phyloP scores from a whole-genome alignment of 306 rosid species.

The Gillenia trifoliata region DNA sequence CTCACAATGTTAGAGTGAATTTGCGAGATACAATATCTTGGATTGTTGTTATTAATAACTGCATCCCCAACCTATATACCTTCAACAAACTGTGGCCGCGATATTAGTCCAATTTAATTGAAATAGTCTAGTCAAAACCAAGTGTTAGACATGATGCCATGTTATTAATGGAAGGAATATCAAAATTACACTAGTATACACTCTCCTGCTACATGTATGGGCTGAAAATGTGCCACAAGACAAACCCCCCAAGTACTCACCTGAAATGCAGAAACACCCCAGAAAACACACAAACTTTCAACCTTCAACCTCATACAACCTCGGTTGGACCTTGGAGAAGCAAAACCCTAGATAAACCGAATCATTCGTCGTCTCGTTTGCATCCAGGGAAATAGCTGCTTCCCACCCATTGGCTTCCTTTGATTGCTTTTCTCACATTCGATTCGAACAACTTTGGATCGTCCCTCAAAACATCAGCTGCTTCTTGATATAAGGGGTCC shows the following conservation, averaged over 20 bases:
- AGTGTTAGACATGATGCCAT: background rate
- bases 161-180: background rate
- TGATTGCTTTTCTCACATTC: slow-evolving; percentile 36
- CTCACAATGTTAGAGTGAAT: too few relatives aligned
- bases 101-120: background rate
- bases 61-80: too few relatives aligned
- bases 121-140: background rate
- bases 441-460: slow-evolving; percentile 24
- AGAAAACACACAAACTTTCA: background rate
- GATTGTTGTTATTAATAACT: too few relatives aligned
- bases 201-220: background rate
- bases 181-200: background rate
- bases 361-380: too few relatives aligned
- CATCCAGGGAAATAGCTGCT: slow-evolving; percentile 26
- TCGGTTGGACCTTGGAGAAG: background rate
- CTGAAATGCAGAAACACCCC: background rate
- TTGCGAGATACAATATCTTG: too few relatives aligned
- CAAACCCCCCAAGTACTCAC: background rate
- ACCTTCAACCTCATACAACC: background rate
- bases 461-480: slow-evolving; percentile 39
- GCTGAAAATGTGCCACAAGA: background rate
- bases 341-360: background rate
- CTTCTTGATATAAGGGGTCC: slow-evolving; percentile 37
- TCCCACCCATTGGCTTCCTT: slow-evolving; percentile 27
- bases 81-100: background rate